Conservation (phyloP, 2,329 filamentous ascomycete species). For the Aspergillus pseudoterreus region DNA sequence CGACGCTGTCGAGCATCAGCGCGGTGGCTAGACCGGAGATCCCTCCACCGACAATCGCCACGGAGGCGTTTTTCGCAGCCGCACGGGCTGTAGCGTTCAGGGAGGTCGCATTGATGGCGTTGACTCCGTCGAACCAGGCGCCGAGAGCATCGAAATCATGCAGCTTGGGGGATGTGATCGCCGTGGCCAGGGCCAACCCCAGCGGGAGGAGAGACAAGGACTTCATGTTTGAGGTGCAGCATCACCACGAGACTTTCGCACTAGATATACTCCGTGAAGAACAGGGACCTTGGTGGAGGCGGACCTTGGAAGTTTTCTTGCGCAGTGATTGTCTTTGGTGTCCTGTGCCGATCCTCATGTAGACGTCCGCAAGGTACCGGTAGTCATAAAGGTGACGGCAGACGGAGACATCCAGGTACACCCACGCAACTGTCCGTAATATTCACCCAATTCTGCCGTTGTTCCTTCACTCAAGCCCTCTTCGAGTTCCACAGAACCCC, state of each 20-base stretch:
- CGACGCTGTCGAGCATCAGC: conserved; percentile 41
- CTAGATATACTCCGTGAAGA: not conserved
- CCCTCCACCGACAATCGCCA: conserved; percentile 26
- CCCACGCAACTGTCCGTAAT: too few species aligned
- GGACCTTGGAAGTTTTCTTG: too few species aligned
- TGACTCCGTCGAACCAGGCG: conserved; percentile 25
- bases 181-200: not conserved
- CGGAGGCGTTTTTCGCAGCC: conserved; percentile 14
- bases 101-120: conserved; percentile 8
- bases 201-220: not conserved
- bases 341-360: too few species aligned
- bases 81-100: not conserved
- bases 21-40: conserved; percentile 45
- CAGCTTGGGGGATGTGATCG: conserved; percentile 4
- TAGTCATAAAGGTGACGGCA: too few species aligned
- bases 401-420: too few species aligned
- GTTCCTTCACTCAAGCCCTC: too few species aligned
- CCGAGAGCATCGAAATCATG: conserved; percentile 21
- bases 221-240: not conserved
- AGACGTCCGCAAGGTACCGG: too few species aligned
- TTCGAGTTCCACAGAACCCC: too few species aligned
- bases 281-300: not conserved
- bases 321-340: too few species aligned
- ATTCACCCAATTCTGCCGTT: too few species aligned
- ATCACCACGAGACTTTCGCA: not conserved